Evolutionary conservation across 2,329 filamentous ascomycete species (phyloP).

Genomic region (Hymenoscyphus scutula): DNA sequence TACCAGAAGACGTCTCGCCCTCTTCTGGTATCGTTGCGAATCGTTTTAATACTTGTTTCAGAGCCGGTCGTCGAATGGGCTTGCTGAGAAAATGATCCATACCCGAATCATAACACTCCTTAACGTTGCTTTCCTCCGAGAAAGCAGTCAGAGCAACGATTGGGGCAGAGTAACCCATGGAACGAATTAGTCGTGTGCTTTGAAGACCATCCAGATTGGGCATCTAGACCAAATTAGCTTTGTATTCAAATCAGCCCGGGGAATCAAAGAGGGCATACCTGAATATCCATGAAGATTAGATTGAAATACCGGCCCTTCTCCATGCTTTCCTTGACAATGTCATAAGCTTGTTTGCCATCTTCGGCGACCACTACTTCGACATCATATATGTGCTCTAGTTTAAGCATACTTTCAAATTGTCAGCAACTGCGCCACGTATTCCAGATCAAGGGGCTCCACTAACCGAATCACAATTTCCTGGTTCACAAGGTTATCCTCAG

Average conservation of each 20-base stretch:
- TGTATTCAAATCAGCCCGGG: too few relatives aligned
- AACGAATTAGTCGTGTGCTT: slow-evolving; percentile 78
- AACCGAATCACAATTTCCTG: slow-evolving; percentile 58
- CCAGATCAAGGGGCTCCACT: slow-evolving; percentile 15
- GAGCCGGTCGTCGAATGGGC: slow-evolving; percentile 74
- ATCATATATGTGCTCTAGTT: slow-evolving; percentile 78
- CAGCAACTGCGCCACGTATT: slow-evolving; percentile 45
- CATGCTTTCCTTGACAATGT: slow-evolving; percentile 81
- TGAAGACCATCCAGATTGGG: slow-evolving; percentile 88
- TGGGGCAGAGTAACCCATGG: slow-evolving; percentile 82
- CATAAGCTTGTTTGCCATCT: slow-evolving; percentile 82
- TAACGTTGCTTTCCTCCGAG: slow-evolving; percentile 83
- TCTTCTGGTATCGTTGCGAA: slow-evolving; percentile 81
- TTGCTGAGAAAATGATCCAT: slow-evolving; percentile 44
- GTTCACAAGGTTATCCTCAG: slow-evolving; percentile 71
- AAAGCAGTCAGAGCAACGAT: slow-evolving; percentile 92
- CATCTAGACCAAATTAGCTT: slow-evolving; percentile 54
- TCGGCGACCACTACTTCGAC: slow-evolving; percentile 75
- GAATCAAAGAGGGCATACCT: slow-evolving; percentile 35
- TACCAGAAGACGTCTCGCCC: slow-evolving; percentile 30
- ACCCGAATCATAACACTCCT: slow-evolving; percentile 77
- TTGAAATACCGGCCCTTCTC: slow-evolving; percentile 70
- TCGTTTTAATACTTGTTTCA: slow-evolving; percentile 83
- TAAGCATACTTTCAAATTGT: slow-evolving; percentile 62
- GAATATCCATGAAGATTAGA: slow-evolving; percentile 93